These are phyloP conservation scores for Rhododendron simsii DNA, from an alignment of 148 eudicot genomes.

Conservation along the genomic window DNA sequence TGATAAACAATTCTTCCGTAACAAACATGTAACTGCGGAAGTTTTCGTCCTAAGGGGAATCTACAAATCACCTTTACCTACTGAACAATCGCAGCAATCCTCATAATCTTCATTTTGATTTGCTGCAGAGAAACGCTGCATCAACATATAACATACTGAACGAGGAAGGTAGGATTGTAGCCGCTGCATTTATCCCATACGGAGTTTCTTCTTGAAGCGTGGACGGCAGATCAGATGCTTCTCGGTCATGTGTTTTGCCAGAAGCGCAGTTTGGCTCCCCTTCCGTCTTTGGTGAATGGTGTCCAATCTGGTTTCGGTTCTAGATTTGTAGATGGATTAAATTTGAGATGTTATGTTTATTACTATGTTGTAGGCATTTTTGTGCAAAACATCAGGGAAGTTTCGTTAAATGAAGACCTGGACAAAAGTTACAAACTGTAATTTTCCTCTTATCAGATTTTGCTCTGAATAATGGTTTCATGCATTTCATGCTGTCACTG, in stretches of 20 bases:
- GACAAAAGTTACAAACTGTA: background rate
- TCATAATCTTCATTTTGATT: constrained; percentile 11
- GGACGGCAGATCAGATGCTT: background rate
- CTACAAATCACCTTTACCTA: background rate
- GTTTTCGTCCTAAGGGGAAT: background rate
- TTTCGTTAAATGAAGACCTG: background rate
- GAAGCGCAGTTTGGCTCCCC: background rate
- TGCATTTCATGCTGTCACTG: background rate
- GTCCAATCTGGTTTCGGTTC: background rate
- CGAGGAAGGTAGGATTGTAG: constrained; percentile 97
- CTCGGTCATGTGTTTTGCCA: background rate
- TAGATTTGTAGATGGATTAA: background rate
- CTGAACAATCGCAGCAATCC: background rate
- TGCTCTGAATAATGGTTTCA: background rate
- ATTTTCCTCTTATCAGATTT: background rate
- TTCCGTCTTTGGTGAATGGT: background rate
- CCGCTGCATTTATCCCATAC: constrained; percentile 84
- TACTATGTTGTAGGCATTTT: background rate
- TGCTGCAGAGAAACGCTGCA: constrained; percentile 85
- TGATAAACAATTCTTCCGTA: constrained; percentile 1
- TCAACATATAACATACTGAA: constrained; percentile 92
- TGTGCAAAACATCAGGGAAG: background rate
- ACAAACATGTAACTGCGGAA: background rate
- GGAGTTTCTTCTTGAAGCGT: constrained; percentile 54
- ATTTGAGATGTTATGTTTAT: background rate